Percentiles rank a stretch among this genome's conserved stretches.
Conservation (phyloP, 2,329 filamentous ascomycete genomes). For the Trichoderma atroviride region DNA sequence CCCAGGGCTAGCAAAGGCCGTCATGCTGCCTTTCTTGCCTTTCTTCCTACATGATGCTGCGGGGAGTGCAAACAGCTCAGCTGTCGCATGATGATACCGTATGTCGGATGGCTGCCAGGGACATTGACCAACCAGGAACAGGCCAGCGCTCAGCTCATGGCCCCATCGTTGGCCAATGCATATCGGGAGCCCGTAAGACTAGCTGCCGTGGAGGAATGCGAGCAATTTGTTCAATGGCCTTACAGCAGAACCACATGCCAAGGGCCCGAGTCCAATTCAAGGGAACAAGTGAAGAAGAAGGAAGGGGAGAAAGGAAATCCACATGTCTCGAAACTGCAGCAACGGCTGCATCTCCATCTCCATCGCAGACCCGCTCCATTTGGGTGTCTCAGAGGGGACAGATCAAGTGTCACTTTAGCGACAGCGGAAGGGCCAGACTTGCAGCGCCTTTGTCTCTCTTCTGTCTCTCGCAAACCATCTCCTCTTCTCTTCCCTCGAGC, state of each 20-base stretch:
- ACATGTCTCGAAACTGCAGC: slow-evolving; percentile 25
- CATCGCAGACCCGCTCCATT: slow-evolving; percentile 5
- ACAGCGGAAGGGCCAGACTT: neutral
- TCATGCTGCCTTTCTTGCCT: neutral
- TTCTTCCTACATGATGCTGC: neutral
- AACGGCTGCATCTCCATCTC: slow-evolving; percentile 24
- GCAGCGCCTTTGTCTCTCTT: neutral
- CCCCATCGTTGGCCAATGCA: slow-evolving; percentile 3
- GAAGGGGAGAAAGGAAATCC: neutral
- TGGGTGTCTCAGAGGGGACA: slow-evolving; percentile 3
- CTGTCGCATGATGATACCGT: slow-evolving; percentile 8
- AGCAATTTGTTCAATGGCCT: slow-evolving; percentile 7
- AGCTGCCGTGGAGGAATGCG: slow-evolving; percentile 19
- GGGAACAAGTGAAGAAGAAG: slow-evolving; percentile 1
- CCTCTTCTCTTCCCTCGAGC: neutral
- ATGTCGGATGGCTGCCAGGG: slow-evolving; percentile 8
- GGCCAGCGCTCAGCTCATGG: slow-evolving; percentile 22
- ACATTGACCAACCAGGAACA: neutral
- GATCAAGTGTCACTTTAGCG: slow-evolving; percentile 9
- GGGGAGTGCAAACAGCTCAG: slow-evolving; percentile 19
- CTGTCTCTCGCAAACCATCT: neutral
- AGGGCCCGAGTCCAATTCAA: neutral
- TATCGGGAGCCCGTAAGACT: neutral
- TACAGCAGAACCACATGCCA: neutral
- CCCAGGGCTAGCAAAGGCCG: neutral